Evolutionary conservation across 169 alveolate species (phyloP).

Genomic region (Eimeria falciformis): DNA sequence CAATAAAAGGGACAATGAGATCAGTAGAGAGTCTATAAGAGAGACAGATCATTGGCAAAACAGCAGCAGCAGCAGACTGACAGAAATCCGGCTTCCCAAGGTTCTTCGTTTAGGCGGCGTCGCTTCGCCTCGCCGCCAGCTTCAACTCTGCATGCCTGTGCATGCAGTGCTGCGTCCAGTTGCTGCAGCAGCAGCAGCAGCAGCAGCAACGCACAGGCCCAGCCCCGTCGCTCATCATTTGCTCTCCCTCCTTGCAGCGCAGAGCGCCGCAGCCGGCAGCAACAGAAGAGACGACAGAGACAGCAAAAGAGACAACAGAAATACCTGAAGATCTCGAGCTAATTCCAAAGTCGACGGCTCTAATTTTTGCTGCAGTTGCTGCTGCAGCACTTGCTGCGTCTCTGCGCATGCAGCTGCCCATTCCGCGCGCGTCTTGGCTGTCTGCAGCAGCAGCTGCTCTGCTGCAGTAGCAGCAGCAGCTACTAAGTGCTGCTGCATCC

Average conservation of each 20-base stretch:
- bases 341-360: conserved; percentile 27
- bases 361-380: conserved; percentile 36
- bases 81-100: conserved; percentile 68
- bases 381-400: conserved; percentile 46
- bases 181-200: conserved; percentile 56
- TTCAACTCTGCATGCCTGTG: conserved; percentile 41
- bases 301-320: not conserved
- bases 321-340: conserved; percentile 37
- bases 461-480: conserved; percentile 36
- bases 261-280: too few species aligned
- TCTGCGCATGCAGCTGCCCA: conserved; percentile 28
- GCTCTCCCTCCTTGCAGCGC: too few species aligned
- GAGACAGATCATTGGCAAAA: not conserved
- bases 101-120: conserved; percentile 47
- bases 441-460: conserved; percentile 47
- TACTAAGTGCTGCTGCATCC: conserved; percentile 19
- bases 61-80: conserved; percentile 11
- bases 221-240: too few species aligned
- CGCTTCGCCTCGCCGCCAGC: conserved; percentile 64
- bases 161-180: conserved; percentile 50
- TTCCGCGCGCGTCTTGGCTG: conserved; percentile 31
- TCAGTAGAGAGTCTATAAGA: too few species aligned
- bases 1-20: too few species aligned
- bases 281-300: too few species aligned
- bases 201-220: conserved; percentile 1